phyloP scores from a whole-genome alignment of 371 early-diverging fungal species.

The Phascolomyces articulosus region DNA sequence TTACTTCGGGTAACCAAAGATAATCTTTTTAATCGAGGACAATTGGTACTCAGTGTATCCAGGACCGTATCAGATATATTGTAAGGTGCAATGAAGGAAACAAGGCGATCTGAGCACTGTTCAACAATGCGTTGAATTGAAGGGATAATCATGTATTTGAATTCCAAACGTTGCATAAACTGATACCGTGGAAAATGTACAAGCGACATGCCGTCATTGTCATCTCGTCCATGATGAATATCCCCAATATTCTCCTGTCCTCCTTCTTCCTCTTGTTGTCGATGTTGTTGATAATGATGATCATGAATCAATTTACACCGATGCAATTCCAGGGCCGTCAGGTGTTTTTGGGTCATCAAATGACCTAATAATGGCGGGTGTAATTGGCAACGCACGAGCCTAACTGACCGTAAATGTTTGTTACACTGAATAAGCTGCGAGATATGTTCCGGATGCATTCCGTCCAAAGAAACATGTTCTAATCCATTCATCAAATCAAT shows the following conservation, averaged over 20 bases:
- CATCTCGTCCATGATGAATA: background rate
- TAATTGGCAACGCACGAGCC: background rate
- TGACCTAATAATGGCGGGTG: background rate
- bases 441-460: background rate
- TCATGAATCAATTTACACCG: background rate
- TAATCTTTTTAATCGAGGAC: background rate
- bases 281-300: too few species aligned
- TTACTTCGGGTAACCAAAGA: constrained; percentile 4
- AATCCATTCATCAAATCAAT: background rate
- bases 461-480: background rate
- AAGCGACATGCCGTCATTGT: background rate
- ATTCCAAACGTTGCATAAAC: background rate
- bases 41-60: background rate
- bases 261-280: too few species aligned
- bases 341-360: background rate
- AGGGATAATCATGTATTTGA: background rate
- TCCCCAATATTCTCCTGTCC: background rate
- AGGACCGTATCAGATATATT: background rate
- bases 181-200: background rate
- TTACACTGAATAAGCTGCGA: background rate
- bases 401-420: background rate
- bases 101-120: background rate
- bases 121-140: background rate
- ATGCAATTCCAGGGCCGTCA: constrained; percentile 2
- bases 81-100: background rate